A percentile compares a stretch with the other conserved stretches of the same genome.
These are phyloP conservation scores for Moesziomyces sp. DNA, from an alignment of 1,284 basidiomycete species.

Conservation along the genomic window DNA sequence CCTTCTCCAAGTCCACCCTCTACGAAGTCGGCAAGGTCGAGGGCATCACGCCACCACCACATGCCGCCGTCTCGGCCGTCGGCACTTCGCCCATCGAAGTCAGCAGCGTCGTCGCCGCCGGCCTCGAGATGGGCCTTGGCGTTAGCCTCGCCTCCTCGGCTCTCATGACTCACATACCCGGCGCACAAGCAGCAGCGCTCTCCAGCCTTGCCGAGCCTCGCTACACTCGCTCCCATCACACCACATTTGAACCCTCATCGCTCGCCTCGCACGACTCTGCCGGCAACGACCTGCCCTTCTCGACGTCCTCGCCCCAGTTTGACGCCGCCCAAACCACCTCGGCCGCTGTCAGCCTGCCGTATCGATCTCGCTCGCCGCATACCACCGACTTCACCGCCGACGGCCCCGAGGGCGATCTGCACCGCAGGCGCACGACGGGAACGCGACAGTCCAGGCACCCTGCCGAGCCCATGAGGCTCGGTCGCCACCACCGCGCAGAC, in stretches of 20 bases:
- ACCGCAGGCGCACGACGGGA: slow-evolving; percentile 41
- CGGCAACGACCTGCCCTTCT: slow-evolving; percentile 3
- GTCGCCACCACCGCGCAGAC: slow-evolving; percentile 48
- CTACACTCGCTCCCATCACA: slow-evolving; percentile 28
- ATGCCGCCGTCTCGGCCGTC: slow-evolving; percentile 18
- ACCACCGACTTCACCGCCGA: slow-evolving; percentile 20
- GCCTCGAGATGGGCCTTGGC: slow-evolving; percentile 59
- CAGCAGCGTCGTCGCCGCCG: slow-evolving; percentile 53
- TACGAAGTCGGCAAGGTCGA: slow-evolving; percentile 46
- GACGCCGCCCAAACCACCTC: slow-evolving; percentile 16
- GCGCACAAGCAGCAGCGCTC: slow-evolving; percentile 27
- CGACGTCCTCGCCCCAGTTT: slow-evolving; percentile 12
- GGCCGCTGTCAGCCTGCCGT: slow-evolving; percentile 21
- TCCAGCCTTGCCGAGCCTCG: slow-evolving; percentile 46
- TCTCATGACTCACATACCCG: slow-evolving; percentile 33
- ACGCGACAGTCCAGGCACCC: slow-evolving; percentile 24
- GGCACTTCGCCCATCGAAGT: slow-evolving; percentile 30
- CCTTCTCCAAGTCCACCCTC: slow-evolving; percentile 33
- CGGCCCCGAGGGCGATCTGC: slow-evolving; percentile 29
- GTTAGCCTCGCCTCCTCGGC: slow-evolving; percentile 50
- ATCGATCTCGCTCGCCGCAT: slow-evolving; percentile 17
- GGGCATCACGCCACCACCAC: slow-evolving; percentile 43
- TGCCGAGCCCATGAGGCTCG: slow-evolving; percentile 27
- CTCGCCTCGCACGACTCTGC: neutral
- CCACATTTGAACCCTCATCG: slow-evolving; percentile 11